Conservation (phyloP, 1,139 yeast genomes). For the Zygoascus sp. region DNA sequence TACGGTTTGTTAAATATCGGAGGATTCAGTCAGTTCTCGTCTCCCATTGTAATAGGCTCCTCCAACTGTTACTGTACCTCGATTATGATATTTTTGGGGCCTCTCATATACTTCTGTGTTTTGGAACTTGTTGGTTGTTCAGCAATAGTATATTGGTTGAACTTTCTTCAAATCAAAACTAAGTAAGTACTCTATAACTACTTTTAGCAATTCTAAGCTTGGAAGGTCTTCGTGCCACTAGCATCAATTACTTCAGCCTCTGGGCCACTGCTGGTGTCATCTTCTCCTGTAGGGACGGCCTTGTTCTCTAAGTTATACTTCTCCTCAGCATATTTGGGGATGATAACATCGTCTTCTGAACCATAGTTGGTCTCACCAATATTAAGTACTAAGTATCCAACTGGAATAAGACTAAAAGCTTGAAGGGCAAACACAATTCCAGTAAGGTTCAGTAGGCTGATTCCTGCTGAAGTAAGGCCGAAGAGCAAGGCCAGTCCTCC, state of each 20-base stretch:
- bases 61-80: no score
- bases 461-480: conserved; percentile 15
- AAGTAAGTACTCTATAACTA: background rate
- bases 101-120: no score
- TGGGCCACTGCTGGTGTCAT: background rate
- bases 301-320: background rate
- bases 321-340: conserved; percentile 16
- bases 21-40: no score
- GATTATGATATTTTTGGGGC: no score
- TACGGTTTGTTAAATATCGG: no score
- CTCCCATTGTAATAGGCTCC: no score
- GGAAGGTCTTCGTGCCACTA: background rate
- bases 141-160: no score
- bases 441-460: conserved; percentile 11
- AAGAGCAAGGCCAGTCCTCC: conserved; percentile 19
- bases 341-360: conserved; percentile 19
- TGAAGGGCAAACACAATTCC: conserved; percentile 17
- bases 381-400: conserved; percentile 11
- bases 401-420: conserved; percentile 7
- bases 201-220: no score
- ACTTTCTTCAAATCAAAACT: conserved; percentile 1
- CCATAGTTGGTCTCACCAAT: conserved; percentile 18
- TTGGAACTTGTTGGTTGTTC: no score
- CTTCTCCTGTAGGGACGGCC: background rate
- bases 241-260: background rate